Percentiles rank a stretch among this genome's conserved stretches.
Conservation (phyloP, 2,329 filamentous ascomycete species). For the Colletotrichum spaethianum region DNA sequence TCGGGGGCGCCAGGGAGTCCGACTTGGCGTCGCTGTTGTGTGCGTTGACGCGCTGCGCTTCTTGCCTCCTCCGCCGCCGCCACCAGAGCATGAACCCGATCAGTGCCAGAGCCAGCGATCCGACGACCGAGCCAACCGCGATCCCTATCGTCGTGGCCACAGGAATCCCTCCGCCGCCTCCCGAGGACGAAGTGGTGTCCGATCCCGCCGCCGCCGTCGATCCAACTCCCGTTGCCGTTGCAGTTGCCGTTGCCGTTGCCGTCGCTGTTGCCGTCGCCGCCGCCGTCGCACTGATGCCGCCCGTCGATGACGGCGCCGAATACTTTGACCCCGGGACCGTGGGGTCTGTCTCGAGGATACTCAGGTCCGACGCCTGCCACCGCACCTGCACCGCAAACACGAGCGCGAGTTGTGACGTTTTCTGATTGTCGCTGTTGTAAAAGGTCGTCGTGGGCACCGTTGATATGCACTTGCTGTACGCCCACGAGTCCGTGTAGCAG, state of each 20-base stretch:
- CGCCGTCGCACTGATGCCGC: neutral
- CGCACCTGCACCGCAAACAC: conserved; percentile 44
- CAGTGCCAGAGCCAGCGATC: conserved; percentile 23
- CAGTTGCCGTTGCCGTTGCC: conserved; percentile 8
- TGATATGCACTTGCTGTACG: conserved; percentile 40
- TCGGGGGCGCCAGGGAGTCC: conserved; percentile 11
- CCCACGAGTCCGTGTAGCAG: conserved; percentile 24
- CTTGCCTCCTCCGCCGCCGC: conserved; percentile 18
- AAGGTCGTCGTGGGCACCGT: conserved; percentile 38
- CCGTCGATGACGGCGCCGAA: conserved; percentile 21
- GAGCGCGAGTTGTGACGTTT: conserved; percentile 24
- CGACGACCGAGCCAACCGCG: conserved; percentile 29
- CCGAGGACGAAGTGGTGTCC: neutral
- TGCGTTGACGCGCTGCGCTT: neutral
- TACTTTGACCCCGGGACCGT: conserved; percentile 42
- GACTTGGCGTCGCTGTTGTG: conserved; percentile 10
- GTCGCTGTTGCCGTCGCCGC: neutral
- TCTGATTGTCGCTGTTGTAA: conserved; percentile 12
- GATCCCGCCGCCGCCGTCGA: conserved; percentile 11
- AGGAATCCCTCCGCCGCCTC: conserved; percentile 12
- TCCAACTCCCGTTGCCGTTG: conserved; percentile 1
- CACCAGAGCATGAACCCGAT: conserved; percentile 25
- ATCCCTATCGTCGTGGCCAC: conserved; percentile 31
- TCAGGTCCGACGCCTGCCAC: conserved; percentile 42
- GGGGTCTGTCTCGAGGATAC: conserved; percentile 42